Conservation (phyloP, 2,329 filamentous ascomycete species). For the Chaetomium olivaceum region DNA sequence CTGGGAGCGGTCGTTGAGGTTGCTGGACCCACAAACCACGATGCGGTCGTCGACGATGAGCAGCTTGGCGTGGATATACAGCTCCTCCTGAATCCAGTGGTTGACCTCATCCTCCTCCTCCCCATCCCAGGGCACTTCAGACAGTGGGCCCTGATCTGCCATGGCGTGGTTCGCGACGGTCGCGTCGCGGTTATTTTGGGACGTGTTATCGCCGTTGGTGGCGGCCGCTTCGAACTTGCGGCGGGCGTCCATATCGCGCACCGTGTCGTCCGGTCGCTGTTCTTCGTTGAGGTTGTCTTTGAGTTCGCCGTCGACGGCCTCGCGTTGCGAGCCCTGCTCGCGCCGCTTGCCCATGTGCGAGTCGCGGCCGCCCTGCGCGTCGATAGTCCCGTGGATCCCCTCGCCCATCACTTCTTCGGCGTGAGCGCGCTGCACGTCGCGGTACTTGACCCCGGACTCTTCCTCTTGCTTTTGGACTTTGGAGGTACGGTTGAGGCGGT, state of each 20-base stretch:
- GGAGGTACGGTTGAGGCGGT: conserved; percentile 82
- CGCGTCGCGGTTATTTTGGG: conserved; percentile 41
- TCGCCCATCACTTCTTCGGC: conserved; percentile 84
- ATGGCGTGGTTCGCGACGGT: conserved; percentile 80
- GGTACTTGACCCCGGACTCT: conserved; percentile 78
- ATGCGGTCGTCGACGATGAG: conserved; percentile 85
- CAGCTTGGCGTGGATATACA: conserved; percentile 93
- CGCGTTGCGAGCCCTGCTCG: conserved; percentile 37
- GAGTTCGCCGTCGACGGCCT: conserved; percentile 36
- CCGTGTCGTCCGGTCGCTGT: conserved; percentile 37
- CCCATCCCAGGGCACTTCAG: conserved; percentile 75
- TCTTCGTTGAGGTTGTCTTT: conserved; percentile 39
- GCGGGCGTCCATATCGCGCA: conserved; percentile 49
- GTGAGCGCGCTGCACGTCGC: conserved; percentile 82
- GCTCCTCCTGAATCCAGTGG: conserved; percentile 92
- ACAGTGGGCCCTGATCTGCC: conserved; percentile 62
- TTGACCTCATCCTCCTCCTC: conserved; percentile 73
- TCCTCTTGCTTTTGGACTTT: conserved; percentile 74
- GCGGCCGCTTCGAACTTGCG: conserved; percentile 53
- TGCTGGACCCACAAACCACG: conserved; percentile 83
- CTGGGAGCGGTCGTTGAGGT: conserved; percentile 89
- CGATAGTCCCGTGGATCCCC: conserved; percentile 63
- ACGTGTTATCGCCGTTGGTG: conserved; percentile 37
- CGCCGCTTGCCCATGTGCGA: conserved; percentile 49
- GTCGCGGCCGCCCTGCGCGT: conserved; percentile 49